Evolutionary conservation across 2,329 filamentous ascomycete genomes (phyloP), one percentile per base, ranked within the genome.

Genomic region (Claviceps sp.): DNA sequence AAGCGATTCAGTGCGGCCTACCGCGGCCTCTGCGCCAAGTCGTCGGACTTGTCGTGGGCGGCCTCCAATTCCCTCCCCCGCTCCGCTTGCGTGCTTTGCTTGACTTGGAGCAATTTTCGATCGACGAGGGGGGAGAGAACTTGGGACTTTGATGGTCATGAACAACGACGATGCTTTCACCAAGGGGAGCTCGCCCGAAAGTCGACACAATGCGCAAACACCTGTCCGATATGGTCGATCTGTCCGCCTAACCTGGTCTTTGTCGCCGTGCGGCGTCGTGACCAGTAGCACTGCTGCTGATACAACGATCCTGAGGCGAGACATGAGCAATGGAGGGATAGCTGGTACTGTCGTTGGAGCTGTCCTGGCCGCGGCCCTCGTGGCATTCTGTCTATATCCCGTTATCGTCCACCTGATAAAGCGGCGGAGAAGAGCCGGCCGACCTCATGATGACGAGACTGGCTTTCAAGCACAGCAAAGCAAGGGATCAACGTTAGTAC

Each of bases 341-440:
- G 69, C 68, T 2, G 69, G 69, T 39, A 59, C 68, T 50, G 63
- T 65, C 26, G 59, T 71, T 44, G 69, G 69, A 37, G 58, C 64
- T 49, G 50, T 68, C 42, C 54, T 70, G 45, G 67, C 59, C 43
- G 56, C 63, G 45, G 59, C 56, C 14, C 61, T 71, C 13, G 52
- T 69, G 47, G 56, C 61, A 49, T 56, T 71, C 39, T 71, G 69
- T 50, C 62, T 70, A 41, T 71, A 71, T 50, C 69, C 69, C 14
- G 61, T 71, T 51, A 54, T 71, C 40, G 58, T 71, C 47, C 57
- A 65, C 45, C 58, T 54, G n/a, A 51, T 65, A 50, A 68, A 61
- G 53, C 62, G 61, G 47, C 60, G 61, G 39, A 60, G 54, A 50
- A 57, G 59, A 48, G 55, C 47, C 44, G 41, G 58, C 19, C 52